Percentiles rank a stretch among this genome's conserved stretches.
phyloP scores from a whole-genome alignment of 129 eudicot species.

The Tanacetum coccineum region DNA sequence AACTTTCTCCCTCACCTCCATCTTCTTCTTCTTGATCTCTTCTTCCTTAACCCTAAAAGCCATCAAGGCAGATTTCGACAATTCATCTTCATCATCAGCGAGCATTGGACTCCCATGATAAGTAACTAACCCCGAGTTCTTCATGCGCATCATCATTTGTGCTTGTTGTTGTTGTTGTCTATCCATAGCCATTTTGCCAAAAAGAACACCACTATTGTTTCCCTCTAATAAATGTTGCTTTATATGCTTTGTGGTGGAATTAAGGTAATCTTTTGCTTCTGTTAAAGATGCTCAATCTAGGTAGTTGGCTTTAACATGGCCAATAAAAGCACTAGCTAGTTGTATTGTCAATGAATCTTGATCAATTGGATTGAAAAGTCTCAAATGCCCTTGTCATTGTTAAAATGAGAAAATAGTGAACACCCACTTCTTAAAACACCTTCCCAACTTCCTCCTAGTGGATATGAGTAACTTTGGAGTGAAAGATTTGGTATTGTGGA shows the following conservation, averaged over 20 bases:
- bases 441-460: slow-evolving; percentile 29
- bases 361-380: slow-evolving; percentile 28
- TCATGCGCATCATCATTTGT: slow-evolving; percentile 34
- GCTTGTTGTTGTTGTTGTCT: slow-evolving; percentile 41
- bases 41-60: slow-evolving; percentile 85
- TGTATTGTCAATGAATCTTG: slow-evolving; percentile 31
- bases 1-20: slow-evolving; percentile 69
- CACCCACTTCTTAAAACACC: slow-evolving; percentile 37
- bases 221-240: slow-evolving; percentile 24
- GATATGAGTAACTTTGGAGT: slow-evolving; percentile 18
- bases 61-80: slow-evolving; percentile 60
- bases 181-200: slow-evolving; percentile 35
- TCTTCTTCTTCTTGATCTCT: slow-evolving; percentile 80
- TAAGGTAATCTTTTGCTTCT: slow-evolving; percentile 33
- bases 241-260: slow-evolving; percentile 33
- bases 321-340: slow-evolving; percentile 20
- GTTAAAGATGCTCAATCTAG: slow-evolving; percentile 49
- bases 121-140: slow-evolving; percentile 42
- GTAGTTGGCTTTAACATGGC: slow-evolving; percentile 32
- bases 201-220: slow-evolving; percentile 10
- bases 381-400: slow-evolving; percentile 29
- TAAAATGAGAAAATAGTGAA: slow-evolving; percentile 26
- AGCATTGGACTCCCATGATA: slow-evolving; percentile 43
- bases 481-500: slow-evolving; percentile 31
- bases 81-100: slow-evolving; percentile 66